Evolutionary conservation across 768 basidiomycete species (phyloP).

Genomic region (Daedalea quercina): DNA sequence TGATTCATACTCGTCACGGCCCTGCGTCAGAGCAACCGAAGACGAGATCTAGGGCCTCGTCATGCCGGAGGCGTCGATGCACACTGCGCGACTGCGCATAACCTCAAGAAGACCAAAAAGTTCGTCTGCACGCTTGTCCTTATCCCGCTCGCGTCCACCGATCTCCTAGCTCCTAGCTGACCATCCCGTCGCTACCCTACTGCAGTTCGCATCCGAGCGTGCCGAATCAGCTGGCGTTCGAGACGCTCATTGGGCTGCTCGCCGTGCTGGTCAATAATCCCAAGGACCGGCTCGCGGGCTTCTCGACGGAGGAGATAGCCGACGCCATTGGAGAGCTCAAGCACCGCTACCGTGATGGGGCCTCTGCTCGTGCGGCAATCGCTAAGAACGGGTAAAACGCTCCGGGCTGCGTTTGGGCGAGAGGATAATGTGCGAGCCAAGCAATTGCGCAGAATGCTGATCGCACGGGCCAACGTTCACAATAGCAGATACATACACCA

Average conservation of each 20-base stretch:
- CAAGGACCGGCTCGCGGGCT: conserved; percentile 46
- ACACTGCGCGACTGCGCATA: conserved; percentile 36
- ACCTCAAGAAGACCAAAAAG: conserved; percentile 51
- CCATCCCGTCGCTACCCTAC: background rate
- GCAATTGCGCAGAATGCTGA: too few relatives aligned
- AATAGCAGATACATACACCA: too few relatives aligned
- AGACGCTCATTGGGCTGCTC: conserved; percentile 51
- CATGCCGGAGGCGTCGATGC: conserved; percentile 38
- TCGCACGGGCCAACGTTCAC: too few relatives aligned
- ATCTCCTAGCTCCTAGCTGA: background rate
- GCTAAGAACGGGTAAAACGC: too few relatives aligned
- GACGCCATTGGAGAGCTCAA: conserved; percentile 27
- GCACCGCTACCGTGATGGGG: conserved; percentile 21
- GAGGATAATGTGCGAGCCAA: too few relatives aligned
- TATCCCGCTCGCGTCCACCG: too few relatives aligned
- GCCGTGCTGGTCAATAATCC: conserved; percentile 52
- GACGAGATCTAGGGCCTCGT: conserved; percentile 56
- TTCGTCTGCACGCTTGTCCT: conserved; percentile 57
- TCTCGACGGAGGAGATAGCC: conserved; percentile 48
- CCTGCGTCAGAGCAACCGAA: conserved; percentile 43
- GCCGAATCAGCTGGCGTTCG: conserved; percentile 53
- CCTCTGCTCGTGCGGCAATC: conserved; percentile 8
- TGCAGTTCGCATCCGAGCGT: conserved; percentile 42
- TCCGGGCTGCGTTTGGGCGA: too few relatives aligned
- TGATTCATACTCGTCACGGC: conserved; percentile 38